Base-by-base conservation (phyloP, 2,329 filamentous ascomycete species). In the Phoma sp. region DNA sequence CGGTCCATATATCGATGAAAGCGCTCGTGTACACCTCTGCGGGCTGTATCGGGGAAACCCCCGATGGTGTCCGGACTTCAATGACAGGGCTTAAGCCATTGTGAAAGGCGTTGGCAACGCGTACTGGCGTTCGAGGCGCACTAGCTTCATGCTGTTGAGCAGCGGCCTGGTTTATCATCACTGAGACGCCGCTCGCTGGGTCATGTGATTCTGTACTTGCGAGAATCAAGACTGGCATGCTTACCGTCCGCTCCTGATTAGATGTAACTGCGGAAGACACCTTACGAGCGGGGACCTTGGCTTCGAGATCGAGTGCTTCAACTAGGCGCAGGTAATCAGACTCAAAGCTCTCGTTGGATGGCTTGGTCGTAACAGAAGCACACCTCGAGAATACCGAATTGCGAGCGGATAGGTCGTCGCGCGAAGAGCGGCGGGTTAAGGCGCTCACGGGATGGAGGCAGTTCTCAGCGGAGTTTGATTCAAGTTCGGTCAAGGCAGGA, bases 381-480 rank as follows among this genome's bases (percentile, higher is more conserved):
- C n/a, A 12, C 9, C 28, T 23, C 2, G 53, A 52, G 14, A 54
- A 57, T 10, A 52, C 17, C 1, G 49, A 56, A 7, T n/a, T 33
- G 33, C 9, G 20, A 1, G 18, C 7, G 5, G 42, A 14, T 6
- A 18, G 12, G 3, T 18, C 42, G 5, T 50, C 23, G 7, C 32
- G 17, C 1, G 39, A 51, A 12, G 26, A 38, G 10, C 17, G 28
- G 4, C 20, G 5, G 7, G n/a, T 39, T n/a, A 10, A n/a, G 12
- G 14, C 25, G 4, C 33, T 47, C 1, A 6, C 18, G 7, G 18
- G 25, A 1, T 7, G 32, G 5, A 20, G 1, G 28, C 6, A n/a
- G 14, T 5, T 25, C 23, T 9, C 23, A 25, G 9, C 9, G 9
- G 23, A 9, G 5, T 5, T 9, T 25, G 23, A 5, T 25, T 25